A percentile compares a stretch with the other conserved stretches of the same genome.
Evolutionary conservation across 2,329 filamentous ascomycete genomes (phyloP).

Genomic region (Clarireedia paspali): DNA sequence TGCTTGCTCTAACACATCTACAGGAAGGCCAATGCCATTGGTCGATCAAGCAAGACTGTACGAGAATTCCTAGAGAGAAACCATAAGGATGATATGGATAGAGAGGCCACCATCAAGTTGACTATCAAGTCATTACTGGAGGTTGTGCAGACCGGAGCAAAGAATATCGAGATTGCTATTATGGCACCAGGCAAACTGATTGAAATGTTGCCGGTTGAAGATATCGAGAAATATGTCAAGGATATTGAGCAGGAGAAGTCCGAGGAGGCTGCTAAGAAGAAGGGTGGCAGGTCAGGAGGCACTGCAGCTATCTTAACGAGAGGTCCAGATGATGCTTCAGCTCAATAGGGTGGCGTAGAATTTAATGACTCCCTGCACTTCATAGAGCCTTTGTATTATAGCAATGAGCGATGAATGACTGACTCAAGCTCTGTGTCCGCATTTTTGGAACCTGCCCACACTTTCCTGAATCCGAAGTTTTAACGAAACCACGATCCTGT

Average conservation of each 20-base stretch:
- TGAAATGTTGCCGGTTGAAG: slow-evolving; percentile 90
- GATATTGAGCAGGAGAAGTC: slow-evolving; percentile 99
- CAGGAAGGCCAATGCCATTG: slow-evolving; percentile 99
- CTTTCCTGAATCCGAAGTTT: no score
- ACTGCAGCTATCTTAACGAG: slow-evolving; percentile 67
- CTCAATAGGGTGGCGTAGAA: slow-evolving; percentile 14
- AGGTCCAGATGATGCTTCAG: slow-evolving; percentile 37
- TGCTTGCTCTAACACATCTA: slow-evolving; percentile 13
- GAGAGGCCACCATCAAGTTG: slow-evolving; percentile 90
- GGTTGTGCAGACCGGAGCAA: slow-evolving; percentile 96
- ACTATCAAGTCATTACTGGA: slow-evolving; percentile 97
- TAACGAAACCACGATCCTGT: no score
- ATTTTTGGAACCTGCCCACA: neutral
- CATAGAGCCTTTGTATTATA: slow-evolving; percentile 30
- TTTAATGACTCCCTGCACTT: slow-evolving; percentile 16
- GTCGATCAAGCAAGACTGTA: slow-evolving; percentile 96
- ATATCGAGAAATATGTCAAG: slow-evolving; percentile 97
- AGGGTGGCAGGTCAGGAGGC: slow-evolving; percentile 68
- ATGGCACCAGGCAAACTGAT: slow-evolving; percentile 89
- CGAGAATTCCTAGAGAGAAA: slow-evolving; percentile 98
- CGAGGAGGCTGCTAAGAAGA: slow-evolving; percentile 96
- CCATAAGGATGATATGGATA: slow-evolving; percentile 97
- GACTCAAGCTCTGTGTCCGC: neutral
- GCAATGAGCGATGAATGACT: slow-evolving; percentile 26
- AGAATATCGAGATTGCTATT: slow-evolving; percentile 99